Conservation (phyloP, 1,139 yeast genomes). For the Kodamaea derodonti region DNA sequence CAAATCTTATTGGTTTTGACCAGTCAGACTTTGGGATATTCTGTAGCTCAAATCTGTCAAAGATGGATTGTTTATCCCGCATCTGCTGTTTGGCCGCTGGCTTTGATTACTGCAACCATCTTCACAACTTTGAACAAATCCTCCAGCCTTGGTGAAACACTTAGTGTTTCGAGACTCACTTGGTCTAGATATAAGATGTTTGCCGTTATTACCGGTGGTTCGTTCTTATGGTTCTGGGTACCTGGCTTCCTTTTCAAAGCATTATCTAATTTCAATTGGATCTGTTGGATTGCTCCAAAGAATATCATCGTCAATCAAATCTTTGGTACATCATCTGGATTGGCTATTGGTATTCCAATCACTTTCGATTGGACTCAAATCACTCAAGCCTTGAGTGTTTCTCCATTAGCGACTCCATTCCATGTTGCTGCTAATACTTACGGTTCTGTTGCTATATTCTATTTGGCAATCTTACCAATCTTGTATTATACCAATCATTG, state of each 20-base stretch:
- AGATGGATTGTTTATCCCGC: conserved; percentile 24
- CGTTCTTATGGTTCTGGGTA: conserved; percentile 21
- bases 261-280: conserved; percentile 31
- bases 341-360: conserved; percentile 18
- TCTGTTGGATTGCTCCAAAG: conserved; percentile 40
- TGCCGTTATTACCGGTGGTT: conserved; percentile 11
- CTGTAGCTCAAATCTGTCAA: conserved; percentile 19
- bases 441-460: conserved; percentile 29
- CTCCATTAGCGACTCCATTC: conserved; percentile 19
- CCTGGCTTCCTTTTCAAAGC: conserved; percentile 16
- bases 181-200: conserved; percentile 22
- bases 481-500: conserved; percentile 44
- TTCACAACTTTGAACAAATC: conserved; percentile 18
- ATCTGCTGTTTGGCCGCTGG: conserved; percentile 23
- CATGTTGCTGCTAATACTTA: conserved; percentile 17
- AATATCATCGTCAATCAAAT: conserved; percentile 25
- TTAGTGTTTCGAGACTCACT: conserved; percentile 12
- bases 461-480: conserved; percentile 41
- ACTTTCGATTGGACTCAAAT: conserved; percentile 58
- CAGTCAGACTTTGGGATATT: conserved; percentile 21
- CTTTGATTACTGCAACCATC: conserved; percentile 21
- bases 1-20: conserved; percentile 14
- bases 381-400: conserved; percentile 15
- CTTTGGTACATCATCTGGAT: conserved; percentile 14
- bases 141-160: conserved; percentile 11